These are phyloP conservation scores for Solanum pennellii DNA, from an alignment of 257 asterid genomes.

Conservation along the genomic window DNA sequence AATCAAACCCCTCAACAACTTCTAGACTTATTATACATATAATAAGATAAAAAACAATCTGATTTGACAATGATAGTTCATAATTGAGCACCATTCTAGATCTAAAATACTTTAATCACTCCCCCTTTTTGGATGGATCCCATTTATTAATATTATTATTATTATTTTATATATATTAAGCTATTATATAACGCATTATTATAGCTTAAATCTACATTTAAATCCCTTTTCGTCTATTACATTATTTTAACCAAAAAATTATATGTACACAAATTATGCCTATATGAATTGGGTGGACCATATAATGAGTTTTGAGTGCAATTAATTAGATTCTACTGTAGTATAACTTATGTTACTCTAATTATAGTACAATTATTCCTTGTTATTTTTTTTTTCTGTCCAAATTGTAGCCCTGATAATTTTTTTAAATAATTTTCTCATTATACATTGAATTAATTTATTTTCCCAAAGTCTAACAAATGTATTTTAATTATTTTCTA, in stretches of 20 bases:
- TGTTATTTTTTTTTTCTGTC: neutral
- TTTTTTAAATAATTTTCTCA: neutral
- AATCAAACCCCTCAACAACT: neutral
- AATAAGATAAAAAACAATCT: neutral
- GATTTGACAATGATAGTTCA: neutral
- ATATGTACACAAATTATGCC: neutral
- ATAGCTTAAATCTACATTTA: neutral
- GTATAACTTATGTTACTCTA: neutral
- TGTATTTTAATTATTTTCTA: neutral
- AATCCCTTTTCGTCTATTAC: neutral
- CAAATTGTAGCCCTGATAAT: neutral
- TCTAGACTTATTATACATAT: neutral
- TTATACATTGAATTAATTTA: neutral
- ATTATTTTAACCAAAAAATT: neutral
- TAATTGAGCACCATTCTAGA: neutral
- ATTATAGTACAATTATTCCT: neutral
- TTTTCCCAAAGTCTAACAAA: neutral
- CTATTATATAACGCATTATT: neutral
- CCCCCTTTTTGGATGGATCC: neutral
- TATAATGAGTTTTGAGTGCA: neutral
- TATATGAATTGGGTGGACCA: neutral
- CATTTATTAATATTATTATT: neutral
- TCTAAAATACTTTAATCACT: neutral
- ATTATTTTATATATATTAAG: no score
- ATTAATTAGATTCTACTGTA: neutral